Percentiles rank a stretch among this genome's conserved stretches.
Conservation (phyloP, 768 basidiomycete genomes). For the Candolleomyces eurysporus region DNA sequence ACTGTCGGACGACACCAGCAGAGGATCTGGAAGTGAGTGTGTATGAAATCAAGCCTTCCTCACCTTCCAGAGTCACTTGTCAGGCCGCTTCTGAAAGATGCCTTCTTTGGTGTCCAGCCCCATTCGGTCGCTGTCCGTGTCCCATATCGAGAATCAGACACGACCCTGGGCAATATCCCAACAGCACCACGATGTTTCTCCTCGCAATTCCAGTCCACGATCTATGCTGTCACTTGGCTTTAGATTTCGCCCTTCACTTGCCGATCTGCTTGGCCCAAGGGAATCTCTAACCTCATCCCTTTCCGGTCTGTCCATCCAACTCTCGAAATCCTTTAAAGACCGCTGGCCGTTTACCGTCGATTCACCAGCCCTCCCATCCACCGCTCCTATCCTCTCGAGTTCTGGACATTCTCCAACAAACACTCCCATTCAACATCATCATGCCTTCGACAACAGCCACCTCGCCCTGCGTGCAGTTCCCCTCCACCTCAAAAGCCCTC, state of each 20-base stretch:
- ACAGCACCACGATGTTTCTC: slow-evolving; percentile 11
- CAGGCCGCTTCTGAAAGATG: not conserved
- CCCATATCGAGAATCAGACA: slow-evolving; percentile 15
- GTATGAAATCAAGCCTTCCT: slow-evolving; percentile 9
- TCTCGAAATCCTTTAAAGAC: slow-evolving; percentile 35
- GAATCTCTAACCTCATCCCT: slow-evolving; percentile 33
- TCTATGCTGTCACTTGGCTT: slow-evolving; percentile 17
- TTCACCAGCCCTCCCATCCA: slow-evolving; percentile 23
- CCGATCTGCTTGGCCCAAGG: slow-evolving; percentile 44
- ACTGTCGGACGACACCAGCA: slow-evolving; percentile 7
- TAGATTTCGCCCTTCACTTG: slow-evolving; percentile 17
- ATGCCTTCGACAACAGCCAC: slow-evolving; percentile 22
- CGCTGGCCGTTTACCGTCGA: not conserved
- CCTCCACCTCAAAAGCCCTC: slow-evolving; percentile 40
- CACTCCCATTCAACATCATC: not conserved
- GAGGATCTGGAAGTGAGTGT: slow-evolving; percentile 11
- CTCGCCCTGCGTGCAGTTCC: slow-evolving; percentile 39
- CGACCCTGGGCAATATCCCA: slow-evolving; percentile 19
- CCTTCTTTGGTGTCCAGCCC: slow-evolving; percentile 1
- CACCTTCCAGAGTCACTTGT: slow-evolving; percentile 9
- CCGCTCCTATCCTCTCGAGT: slow-evolving; percentile 2
- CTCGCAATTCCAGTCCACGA: slow-evolving; percentile 14
- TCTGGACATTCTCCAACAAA: slow-evolving; percentile 8
- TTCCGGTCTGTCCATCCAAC: slow-evolving; percentile 17
- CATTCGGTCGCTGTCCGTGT: slow-evolving; percentile 7